Evolutionary conservation across 805 yeast species (phyloP).

Genomic region (Lipomyces sp.): DNA sequence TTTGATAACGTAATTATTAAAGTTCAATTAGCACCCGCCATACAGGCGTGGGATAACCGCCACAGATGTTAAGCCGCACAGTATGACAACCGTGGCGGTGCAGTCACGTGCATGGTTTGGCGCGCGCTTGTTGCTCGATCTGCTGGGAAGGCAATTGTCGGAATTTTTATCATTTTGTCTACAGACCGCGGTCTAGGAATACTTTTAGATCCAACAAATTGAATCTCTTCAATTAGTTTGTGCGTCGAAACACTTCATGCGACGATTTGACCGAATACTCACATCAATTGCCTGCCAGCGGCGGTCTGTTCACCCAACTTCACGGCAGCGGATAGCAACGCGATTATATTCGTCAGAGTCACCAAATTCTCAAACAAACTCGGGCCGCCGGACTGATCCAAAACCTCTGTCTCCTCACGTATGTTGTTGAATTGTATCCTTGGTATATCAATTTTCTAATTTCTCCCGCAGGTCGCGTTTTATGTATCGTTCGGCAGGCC

Average conservation of each 20-base stretch:
- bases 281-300: neutral
- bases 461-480: conserved; percentile 11
- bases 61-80: no score
- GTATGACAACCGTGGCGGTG: no score
- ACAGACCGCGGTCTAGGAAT: neutral
- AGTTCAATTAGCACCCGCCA: neutral
- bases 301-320: neutral
- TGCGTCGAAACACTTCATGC: neutral
- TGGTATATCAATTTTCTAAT: neutral
- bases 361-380: neutral
- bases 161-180: no score
- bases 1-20: neutral
- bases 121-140: neutral
- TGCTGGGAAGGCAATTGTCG: no score
- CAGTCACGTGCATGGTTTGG: neutral
- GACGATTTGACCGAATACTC: neutral
- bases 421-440: neutral
- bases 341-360: neutral
- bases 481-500: conserved; percentile 18
- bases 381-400: neutral
- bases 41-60: no score
- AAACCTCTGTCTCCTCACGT: conserved; percentile 20
- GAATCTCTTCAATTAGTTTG: neutral
- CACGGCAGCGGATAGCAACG: neutral
- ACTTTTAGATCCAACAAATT: no score